Conservation (phyloP, 2,329 filamentous ascomycete genomes). For the Leptoxyphium fumago region DNA sequence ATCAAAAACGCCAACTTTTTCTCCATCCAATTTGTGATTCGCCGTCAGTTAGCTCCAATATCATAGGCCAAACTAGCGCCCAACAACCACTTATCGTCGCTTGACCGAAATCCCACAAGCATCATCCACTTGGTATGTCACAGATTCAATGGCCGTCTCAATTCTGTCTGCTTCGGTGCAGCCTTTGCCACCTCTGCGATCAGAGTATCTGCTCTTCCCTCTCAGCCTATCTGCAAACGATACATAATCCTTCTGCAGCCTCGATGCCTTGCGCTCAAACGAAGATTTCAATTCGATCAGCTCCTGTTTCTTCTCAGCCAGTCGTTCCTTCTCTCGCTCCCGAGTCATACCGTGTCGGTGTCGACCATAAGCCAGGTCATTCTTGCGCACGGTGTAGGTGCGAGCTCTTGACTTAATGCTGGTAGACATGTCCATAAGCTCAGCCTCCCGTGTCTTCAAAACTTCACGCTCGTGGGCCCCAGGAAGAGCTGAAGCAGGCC, state of each 20-base stretch:
- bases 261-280: not conserved
- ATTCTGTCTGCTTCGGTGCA: not conserved
- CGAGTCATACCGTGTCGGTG: not conserved
- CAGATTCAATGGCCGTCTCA: not conserved
- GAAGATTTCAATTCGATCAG: not conserved
- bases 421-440: not conserved
- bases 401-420: not conserved
- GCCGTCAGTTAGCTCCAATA: too few species aligned
- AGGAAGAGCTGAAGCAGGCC: not conserved
- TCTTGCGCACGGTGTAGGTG: not conserved
- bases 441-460: not conserved
- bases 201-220: not conserved
- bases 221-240: not conserved
- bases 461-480: not conserved
- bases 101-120: not conserved
- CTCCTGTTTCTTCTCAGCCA: not conserved
- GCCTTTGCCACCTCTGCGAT: not conserved
- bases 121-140: not conserved
- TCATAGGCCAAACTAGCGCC: too few species aligned
- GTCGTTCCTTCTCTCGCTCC: not conserved
- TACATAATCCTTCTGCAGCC: not conserved
- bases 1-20: too few species aligned
- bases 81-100: too few species aligned
- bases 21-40: too few species aligned
- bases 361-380: not conserved